Conservation (phyloP, 2,329 filamentous ascomycete species). For the Cercospora berteroae region DNA sequence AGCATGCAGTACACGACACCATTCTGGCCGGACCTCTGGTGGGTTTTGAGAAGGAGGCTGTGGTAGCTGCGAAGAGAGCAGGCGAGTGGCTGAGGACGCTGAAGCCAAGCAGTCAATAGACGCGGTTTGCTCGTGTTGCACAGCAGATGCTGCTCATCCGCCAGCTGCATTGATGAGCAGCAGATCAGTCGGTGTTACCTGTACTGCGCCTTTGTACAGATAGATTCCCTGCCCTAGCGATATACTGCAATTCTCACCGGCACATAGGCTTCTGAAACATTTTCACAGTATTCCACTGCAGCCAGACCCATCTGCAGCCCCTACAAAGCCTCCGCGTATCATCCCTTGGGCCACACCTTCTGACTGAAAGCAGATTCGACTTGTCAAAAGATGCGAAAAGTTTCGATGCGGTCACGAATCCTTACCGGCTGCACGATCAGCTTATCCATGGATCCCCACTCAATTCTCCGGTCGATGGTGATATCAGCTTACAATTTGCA, state of each 20-base stretch:
- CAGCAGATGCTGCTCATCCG: background rate
- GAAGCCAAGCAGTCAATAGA: background rate
- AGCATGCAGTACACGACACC: conserved; percentile 49
- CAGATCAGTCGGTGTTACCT: background rate
- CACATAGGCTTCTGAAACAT: background rate
- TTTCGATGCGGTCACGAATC: background rate
- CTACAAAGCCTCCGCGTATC: background rate
- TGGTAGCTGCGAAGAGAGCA: conserved; percentile 38
- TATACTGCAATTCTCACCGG: background rate
- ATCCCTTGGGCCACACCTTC: background rate
- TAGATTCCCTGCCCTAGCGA: background rate
- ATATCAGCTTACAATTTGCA: background rate
- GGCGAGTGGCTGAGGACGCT: conserved; percentile 35
- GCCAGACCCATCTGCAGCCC: background rate
- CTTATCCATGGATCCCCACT: background rate
- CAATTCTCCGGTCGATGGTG: background rate
- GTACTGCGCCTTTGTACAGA: background rate
- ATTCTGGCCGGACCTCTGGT: conserved; percentile 42
- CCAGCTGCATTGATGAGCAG: background rate
- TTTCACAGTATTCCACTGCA: background rate
- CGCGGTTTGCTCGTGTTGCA: background rate
- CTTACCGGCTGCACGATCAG: background rate
- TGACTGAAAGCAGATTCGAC: background rate
- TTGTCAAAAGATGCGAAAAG: background rate
- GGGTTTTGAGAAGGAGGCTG: conserved; percentile 45